Evolutionary conservation across 192 early-diverging fungal genomes (phyloP), one percentile per base, ranked within the genome.

Genomic region (Dissophora globulifera): DNA sequence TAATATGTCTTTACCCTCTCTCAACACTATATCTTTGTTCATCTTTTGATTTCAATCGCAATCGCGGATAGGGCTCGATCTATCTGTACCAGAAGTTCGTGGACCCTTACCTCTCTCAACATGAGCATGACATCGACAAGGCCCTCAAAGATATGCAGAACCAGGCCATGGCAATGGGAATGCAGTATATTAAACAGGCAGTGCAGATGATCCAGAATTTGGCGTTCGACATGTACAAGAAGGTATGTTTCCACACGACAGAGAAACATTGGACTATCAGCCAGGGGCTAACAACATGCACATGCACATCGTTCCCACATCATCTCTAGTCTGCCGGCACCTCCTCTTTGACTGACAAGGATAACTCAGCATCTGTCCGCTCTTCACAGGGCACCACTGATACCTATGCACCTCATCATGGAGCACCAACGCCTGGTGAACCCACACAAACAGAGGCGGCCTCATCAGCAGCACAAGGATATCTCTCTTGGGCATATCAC

Each of bases 61-160:
- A 35, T 54, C 11, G 5, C 19, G 10, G 10, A 25, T 35, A 69
- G 65, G 72, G 72, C 1, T 76, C 72, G 8, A 76, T 76, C 56
- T 76, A 62, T 67, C 58, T 76, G 15, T 76, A 76, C 40, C 63
- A 76, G 38, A 45, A 57, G 0, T 27, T 76, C 26, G 64, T 76
- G 7, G 72, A 76, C 7, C 72, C 72, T 11, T 76, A 76, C 30
- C 64, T 76, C 4, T 23, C 46, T 0, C 50, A 76, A 46, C 72
- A 76, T 22, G 72, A 76, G 27, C 22, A 48, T 9, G 72, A 76
- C 22, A 76, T 76, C 33, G 72, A 76, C 52, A 58, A 57, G 45
- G 46, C 72, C 16, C 52, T 76, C 25, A 54, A 62, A 47, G 63
- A 67, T 16, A 50, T 67, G 31, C 43, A 76, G 29, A 76, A 62